Base-by-base conservation (phyloP, 306 rosid genomes). In the Sechiopsis laciniata region DNA sequence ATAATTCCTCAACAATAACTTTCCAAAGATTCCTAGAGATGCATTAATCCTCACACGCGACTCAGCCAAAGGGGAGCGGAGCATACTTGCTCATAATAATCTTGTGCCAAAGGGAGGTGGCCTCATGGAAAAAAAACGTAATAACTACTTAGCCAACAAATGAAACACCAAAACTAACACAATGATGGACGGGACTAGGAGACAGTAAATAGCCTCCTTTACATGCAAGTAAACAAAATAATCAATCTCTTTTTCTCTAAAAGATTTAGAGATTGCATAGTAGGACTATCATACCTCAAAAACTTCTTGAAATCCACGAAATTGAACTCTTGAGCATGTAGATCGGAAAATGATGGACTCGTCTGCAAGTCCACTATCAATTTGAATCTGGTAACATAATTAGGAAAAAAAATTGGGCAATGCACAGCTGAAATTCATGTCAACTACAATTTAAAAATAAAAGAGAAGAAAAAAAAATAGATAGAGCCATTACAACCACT, bases 281-380 rank as follows among this genome's bases (percentile, higher is more conserved):
- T 45, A 70, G 17, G 74, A 70, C 13, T 12, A 2, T 6, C 45
- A 50, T 87, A 89, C 99, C 97, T 48, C 81, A 73, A 86, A 89
- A 71, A 80, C 97, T 64, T 96, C 92, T 73, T 80, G 97, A 74
- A 86, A 87, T 67, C 99, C 99, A 76, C 75, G 83, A 80, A 95
- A 95, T 64, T 72, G 82, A 72, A 95, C 77, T 79, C 83, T 78
- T 72, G 95, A 89, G 91, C 90, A 81, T 61, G 92, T 17, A 56
- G 97, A 86, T 40, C 90, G 87, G 60, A 86, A 89, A 78, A 86
- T 55, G 74, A 95, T 85, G 78, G 95, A 88, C 79, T 78, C 55
- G 5, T 73, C 58, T 52, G 75, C 84, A 86, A 84, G 87, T 81
- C 92, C 99, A 87, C 85, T 64, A 80, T 95, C 96, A 61, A 88